Percentiles rank a stretch among this genome's conserved stretches.
phyloP scores from a whole-genome alignment of 805 yeast genomes.

The Ogataea haglerorum region DNA sequence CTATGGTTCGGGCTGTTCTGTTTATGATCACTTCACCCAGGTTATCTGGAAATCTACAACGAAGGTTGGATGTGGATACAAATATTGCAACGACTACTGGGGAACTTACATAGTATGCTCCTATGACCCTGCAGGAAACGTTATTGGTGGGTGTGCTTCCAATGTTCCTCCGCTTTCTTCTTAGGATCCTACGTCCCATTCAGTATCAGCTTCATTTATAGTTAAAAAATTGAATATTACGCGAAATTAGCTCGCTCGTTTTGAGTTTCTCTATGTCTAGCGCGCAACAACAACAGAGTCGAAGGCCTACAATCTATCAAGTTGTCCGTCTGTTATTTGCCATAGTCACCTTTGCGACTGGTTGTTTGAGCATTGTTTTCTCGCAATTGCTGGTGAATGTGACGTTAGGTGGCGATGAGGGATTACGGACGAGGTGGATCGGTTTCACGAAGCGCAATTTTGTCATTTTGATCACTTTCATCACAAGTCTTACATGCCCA shows the following conservation, averaged over 20 bases:
- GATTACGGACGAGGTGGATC: slow-evolving; percentile 39
- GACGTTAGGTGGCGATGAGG: slow-evolving; percentile 32
- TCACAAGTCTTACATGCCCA: slow-evolving; percentile 51
- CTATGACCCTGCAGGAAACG: slow-evolving; percentile 77
- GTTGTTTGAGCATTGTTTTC: slow-evolving; percentile 42
- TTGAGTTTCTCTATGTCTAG: not conserved
- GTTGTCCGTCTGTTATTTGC: slow-evolving; percentile 25
- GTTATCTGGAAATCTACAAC: slow-evolving; percentile 63
- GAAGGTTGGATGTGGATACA: slow-evolving; percentile 64
- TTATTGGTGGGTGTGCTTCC: slow-evolving; percentile 41
- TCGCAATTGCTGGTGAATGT: slow-evolving; percentile 43
- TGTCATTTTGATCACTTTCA: slow-evolving; percentile 48
- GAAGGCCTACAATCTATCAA: slow-evolving; percentile 18
- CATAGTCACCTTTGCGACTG: slow-evolving; percentile 31
- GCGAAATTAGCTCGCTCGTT: not conserved
- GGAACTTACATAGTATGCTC: slow-evolving; percentile 68
- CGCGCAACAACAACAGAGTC: not conserved
- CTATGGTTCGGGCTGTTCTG: slow-evolving; percentile 49
- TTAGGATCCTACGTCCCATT: not conserved
- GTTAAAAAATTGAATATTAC: not conserved
- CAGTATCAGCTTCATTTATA: not conserved
- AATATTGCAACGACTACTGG: slow-evolving; percentile 45
- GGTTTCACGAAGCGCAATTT: slow-evolving; percentile 58
- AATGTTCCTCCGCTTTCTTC: slow-evolving; percentile 33
- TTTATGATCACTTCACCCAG: slow-evolving; percentile 68